These are phyloP conservation scores for Oryza brachyantha DNA, from an alignment of 176 grass and related monocot species.

Conservation along the genomic window DNA sequence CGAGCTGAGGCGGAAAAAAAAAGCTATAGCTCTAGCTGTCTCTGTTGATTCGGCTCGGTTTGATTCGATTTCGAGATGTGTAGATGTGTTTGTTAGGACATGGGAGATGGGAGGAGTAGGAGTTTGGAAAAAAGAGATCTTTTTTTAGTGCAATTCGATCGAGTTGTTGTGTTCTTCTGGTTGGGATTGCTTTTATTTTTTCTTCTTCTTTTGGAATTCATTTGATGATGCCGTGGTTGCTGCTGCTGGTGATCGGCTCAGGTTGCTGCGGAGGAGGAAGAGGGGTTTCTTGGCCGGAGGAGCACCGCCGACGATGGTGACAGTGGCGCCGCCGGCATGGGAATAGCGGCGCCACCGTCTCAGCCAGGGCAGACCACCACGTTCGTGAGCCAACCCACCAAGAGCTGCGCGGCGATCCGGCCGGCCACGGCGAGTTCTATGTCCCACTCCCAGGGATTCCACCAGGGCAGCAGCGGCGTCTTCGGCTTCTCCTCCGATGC, in stretches of 20 bases:
- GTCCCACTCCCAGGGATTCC: slow-evolving; percentile 98
- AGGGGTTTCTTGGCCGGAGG: slow-evolving; percentile 13
- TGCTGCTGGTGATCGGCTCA: slow-evolving; percentile 12
- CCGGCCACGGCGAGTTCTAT: slow-evolving; percentile 57
- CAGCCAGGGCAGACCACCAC: slow-evolving; percentile 37
- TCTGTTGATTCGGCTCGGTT: background rate
- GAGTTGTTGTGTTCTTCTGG: background rate
- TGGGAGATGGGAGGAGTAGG: no score
- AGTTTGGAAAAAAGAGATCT: background rate
- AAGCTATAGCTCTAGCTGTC: background rate
- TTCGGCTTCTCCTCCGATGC: slow-evolving; percentile 68
- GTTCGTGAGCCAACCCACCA: slow-evolving; percentile 30
- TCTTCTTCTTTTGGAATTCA: no score
- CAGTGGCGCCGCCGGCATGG: slow-evolving; percentile 69
- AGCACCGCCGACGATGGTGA: slow-evolving; percentile 53
- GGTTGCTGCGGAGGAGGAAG: background rate
- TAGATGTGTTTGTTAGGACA: background rate
- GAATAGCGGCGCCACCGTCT: slow-evolving; percentile 71
- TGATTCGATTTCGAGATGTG: background rate
- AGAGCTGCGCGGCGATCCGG: slow-evolving; percentile 23
- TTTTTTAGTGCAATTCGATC: slow-evolving; percentile 18
- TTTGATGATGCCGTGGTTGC: background rate
- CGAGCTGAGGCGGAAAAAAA: no score
- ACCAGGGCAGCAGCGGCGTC: slow-evolving; percentile 65
- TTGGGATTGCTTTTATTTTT: background rate